Conservation (phyloP, 2,329 filamentous ascomycete species). For the Ophiocordyceps camponoti-floridani region DNA sequence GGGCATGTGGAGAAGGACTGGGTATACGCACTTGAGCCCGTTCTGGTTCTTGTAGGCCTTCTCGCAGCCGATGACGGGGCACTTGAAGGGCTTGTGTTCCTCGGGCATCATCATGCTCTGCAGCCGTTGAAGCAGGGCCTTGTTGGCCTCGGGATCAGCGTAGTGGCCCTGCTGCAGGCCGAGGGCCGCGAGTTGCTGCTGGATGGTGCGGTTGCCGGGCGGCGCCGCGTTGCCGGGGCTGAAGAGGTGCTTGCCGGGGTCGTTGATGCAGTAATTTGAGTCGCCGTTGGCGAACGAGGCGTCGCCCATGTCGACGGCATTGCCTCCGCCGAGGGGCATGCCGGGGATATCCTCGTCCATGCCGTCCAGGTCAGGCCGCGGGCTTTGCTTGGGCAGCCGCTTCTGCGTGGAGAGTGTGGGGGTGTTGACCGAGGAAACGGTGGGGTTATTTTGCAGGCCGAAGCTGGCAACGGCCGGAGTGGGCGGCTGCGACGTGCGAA, state of each 20-base stretch:
- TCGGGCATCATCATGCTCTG: conserved; percentile 54
- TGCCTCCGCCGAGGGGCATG: conserved; percentile 43
- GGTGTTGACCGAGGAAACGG: conserved; percentile 92
- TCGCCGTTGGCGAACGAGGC: conserved; percentile 31
- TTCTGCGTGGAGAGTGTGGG: conserved; percentile 74
- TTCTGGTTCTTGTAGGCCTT: conserved; percentile 99
- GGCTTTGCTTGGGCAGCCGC: conserved; percentile 43
- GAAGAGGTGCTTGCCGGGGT: conserved; percentile 85
- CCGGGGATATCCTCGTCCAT: conserved; percentile 58
- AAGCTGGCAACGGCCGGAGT: conserved; percentile 67
- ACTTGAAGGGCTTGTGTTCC: conserved; percentile 94
- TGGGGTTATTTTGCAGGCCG: conserved; percentile 79
- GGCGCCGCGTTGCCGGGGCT: conserved; percentile 63
- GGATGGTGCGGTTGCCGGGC: conserved; percentile 43
- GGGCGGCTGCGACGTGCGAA: conserved; percentile 70
- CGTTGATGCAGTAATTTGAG: conserved; percentile 55
- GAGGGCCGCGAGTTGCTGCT: conserved; percentile 52
- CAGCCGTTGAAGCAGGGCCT: conserved; percentile 35
- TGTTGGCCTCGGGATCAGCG: conserved; percentile 56
- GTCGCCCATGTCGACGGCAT: conserved; percentile 29
- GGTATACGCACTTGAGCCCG: conserved; percentile 62
- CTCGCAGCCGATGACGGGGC: conserved; percentile 93
- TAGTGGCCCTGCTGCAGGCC: conserved; percentile 63
- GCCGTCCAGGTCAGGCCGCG: conserved; percentile 32
- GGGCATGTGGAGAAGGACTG: no score